A percentile compares a stretch with the other conserved stretches of the same genome.
These are phyloP conservation scores for Colletotrichum falcatum DNA, from an alignment of 2,329 filamentous ascomycete species.

Conservation along the genomic window DNA sequence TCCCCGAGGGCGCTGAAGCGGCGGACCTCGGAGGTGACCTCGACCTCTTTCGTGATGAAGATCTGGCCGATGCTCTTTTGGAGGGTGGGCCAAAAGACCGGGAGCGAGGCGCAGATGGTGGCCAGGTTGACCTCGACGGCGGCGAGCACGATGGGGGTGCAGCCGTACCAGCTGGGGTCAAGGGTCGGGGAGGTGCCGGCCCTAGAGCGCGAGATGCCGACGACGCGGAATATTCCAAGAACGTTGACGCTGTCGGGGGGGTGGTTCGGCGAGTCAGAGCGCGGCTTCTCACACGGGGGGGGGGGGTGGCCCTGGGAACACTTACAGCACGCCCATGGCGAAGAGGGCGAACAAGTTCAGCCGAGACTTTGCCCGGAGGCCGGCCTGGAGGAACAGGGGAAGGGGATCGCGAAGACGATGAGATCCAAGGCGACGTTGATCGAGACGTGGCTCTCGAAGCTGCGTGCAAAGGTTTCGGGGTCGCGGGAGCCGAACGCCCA, in stretches of 20 bases:
- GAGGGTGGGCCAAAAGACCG: constrained; percentile 43
- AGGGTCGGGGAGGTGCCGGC: constrained; percentile 50
- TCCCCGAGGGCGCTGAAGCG: constrained; percentile 22
- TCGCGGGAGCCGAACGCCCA: constrained; percentile 50
- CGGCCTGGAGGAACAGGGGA: constrained; percentile 46
- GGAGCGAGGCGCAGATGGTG: constrained; percentile 34
- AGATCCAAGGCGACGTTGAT: constrained; percentile 50
- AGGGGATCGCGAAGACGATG: constrained; percentile 49
- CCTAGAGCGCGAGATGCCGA: constrained; percentile 46
- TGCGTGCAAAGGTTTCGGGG: constrained; percentile 44
- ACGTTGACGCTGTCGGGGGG: constrained; percentile 29
- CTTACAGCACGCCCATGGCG: constrained; percentile 49
- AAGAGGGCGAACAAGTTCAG: constrained; percentile 48
- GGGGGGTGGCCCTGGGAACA: constrained; percentile 3
- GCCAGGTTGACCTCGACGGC: constrained; percentile 49
- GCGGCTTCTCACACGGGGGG: not conserved
- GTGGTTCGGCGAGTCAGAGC: constrained; percentile 35
- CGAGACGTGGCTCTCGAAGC: constrained; percentile 47
- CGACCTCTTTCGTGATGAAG: constrained; percentile 52
- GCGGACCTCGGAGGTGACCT: constrained; percentile 43
- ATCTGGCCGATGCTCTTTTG: constrained; percentile 47
- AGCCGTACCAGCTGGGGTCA: constrained; percentile 53
- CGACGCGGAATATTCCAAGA: constrained; percentile 47
- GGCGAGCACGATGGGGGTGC: constrained; percentile 49
- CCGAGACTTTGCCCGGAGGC: constrained; percentile 47